Evolutionary conservation across 768 basidiomycete species (phyloP), one percentile per base, ranked within the genome.

Genomic region (Lentinula guzmanii): DNA sequence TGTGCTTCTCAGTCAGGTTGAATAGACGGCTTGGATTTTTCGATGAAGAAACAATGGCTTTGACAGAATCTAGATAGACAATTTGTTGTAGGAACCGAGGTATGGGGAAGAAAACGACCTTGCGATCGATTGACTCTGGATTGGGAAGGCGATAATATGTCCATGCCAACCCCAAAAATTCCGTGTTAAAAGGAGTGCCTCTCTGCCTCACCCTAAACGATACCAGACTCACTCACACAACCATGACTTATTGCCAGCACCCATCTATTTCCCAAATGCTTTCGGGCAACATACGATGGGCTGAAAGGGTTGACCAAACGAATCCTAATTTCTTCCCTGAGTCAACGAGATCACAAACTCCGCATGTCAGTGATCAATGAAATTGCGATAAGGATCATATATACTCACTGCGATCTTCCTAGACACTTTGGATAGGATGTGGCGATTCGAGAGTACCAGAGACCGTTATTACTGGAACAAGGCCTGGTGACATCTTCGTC

Each of bases 371-470:
- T 24, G 16, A 34, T 16, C 18, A 1, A 9, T 52, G 51, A 24
- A 10, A 2, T 24, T 16, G 21, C 5, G 8, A 33, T 11, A 16
- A 3, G 52, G 10, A 11, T 31, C 33, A 33, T 10, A 4, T 21
- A 2, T 16, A 39, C 28, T 52, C 13, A 24, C 34, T 34, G 11
- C 5, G 8, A 2, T 8, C 18, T 2, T 34, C 11, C 28, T 31
- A 90, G 89, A 76, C 87, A 7, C 82, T 90, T 65, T 91, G 88
- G 88, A 83, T 91, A 67, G 88, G 89, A 55, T 91, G 89, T 71
- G 82, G 91, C 35, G 93, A 95, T 72, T 94, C 91, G 9, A 80
- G 93, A 64, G 89, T 93, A 2, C 91, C 91, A 16, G 92, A 93
- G 70, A 83, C n/a, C n/a, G n/a, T n/a, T n/a, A n/a, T n/a, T n/a